Evolutionary conservation across 139 green algal species (phyloP), one percentile per base, ranked within the genome.

Genomic region (Auxenochlorella pyrenoidosa): DNA sequence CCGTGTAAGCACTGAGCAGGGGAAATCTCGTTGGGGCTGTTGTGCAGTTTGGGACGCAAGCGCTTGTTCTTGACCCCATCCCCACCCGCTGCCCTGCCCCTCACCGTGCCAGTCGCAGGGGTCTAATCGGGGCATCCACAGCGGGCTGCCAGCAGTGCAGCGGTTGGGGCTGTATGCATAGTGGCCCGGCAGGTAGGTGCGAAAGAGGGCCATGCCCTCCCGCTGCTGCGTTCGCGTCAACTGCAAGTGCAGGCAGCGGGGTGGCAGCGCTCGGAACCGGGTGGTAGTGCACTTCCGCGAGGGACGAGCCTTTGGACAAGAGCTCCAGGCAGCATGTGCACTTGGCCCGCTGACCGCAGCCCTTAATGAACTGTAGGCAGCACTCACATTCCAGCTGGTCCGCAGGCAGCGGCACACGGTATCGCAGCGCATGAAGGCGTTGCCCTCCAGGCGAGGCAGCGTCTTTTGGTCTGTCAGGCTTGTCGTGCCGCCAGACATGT

Each of bases 81-180:
- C n/a, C n/a, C n/a, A n/a, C n/a, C n/a, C n/a, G n/a, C n/a, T n/a
- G n/a, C n/a, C n/a, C n/a, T 3, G 60, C 12, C 60, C 60, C 60
- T 24, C 71, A 77, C 71, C 71, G 19, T 30, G 21, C 78, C 78
- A 84, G 58, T 84, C 78, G 58, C 78, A 84, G 15, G 78, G 78
- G 51, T 84, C 78, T 36, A 84, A 38, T 2, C 28, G 28, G 21
- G 78, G 78, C 34, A 84, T 19, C 78, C 78, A 84, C 22, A 51
- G 32, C 19, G 34, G 34, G 34, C 26, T 44, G 54, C 78, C 78
- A 21, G 73, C 34, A 13, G 78, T 84, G 78, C 78, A 84, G 10
- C 78, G 36, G 21, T 40, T 72, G 3, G n/a, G 78, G 19, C 51
- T 44, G 34, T 84, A 84, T 12, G 58, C 26, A 24, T 54, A 72